Conservation (phyloP, 352 stramenopile genomes). For the Pythium diclinum region DNA sequence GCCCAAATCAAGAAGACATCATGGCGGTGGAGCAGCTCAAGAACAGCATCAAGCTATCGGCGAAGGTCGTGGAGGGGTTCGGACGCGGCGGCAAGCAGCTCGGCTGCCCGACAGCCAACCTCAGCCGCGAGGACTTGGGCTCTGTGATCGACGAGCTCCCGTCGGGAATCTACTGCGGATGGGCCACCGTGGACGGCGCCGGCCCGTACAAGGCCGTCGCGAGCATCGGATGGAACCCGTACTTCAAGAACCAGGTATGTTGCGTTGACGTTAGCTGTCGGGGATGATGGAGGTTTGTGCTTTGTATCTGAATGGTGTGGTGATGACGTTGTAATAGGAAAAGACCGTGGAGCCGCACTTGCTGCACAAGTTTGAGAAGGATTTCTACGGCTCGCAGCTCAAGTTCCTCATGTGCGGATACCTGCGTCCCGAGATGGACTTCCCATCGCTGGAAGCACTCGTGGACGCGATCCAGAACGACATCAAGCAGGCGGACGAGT, state of each 20-base stretch:
- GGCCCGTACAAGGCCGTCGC: constrained; percentile 92
- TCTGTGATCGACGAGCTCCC: constrained; percentile 68
- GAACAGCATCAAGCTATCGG: constrained; percentile 74
- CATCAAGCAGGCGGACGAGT: constrained; percentile 65
- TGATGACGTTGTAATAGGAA: constrained; percentile 44
- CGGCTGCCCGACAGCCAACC: constrained; percentile 95
- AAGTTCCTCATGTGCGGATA: constrained; percentile 92
- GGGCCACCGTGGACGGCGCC: constrained; percentile 84
- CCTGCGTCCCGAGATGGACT: constrained; percentile 93
- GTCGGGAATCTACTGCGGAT: constrained; percentile 94
- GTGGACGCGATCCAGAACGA: constrained; percentile 90
- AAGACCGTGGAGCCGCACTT: constrained; percentile 97
- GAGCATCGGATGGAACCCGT: constrained; percentile 96
- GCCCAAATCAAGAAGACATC: neutral
- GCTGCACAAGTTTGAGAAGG: constrained; percentile 89
- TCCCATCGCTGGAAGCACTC: constrained; percentile 90
- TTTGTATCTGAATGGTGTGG: neutral
- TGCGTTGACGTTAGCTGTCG: neutral
- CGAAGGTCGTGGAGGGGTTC: constrained; percentile 92
- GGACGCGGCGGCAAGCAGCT: constrained; percentile 95
- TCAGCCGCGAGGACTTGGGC: constrained; percentile 85
- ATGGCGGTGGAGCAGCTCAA: constrained; percentile 63
- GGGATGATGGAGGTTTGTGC: neutral
- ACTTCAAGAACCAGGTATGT: constrained; percentile 90
- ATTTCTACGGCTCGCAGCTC: constrained; percentile 95